phyloP scores from a whole-genome alignment of 495 filamentous ascomycete species.

The Neurospora sp. region DNA sequence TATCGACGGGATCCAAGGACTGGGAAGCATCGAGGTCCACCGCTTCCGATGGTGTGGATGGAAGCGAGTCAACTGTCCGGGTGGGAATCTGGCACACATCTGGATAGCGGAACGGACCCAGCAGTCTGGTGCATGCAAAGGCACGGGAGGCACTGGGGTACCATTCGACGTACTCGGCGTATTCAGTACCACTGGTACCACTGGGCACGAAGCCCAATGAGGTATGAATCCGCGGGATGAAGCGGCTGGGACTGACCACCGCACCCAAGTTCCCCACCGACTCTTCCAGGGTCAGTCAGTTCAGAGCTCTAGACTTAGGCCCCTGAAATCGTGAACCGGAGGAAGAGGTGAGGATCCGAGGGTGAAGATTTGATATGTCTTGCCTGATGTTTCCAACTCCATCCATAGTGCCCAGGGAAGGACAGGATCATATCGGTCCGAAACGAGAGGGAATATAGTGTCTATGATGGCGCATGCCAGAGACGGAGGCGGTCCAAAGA shows the following conservation, averaged over 20 bases:
- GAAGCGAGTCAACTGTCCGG: background rate
- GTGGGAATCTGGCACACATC: background rate
- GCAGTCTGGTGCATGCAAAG: background rate
- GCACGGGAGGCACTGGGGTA: background rate
- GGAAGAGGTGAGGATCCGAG: background rate
- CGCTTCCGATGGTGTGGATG: background rate
- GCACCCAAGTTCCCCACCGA: background rate
- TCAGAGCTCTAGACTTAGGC: background rate
- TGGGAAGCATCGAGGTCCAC: background rate
- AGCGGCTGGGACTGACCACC: background rate
- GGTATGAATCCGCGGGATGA: background rate
- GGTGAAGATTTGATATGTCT: background rate
- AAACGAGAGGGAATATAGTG: background rate
- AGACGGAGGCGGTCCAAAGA: background rate
- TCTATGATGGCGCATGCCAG: background rate
- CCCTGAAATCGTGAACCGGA: background rate
- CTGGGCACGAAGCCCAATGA: background rate
- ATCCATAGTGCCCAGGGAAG: background rate
- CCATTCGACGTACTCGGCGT: background rate
- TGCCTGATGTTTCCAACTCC: background rate
- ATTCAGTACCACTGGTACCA: background rate
- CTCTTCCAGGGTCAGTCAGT: background rate
- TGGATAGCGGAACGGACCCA: slow-evolving; percentile 1
- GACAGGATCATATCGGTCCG: background rate
- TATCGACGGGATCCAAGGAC: background rate